phyloP scores from a whole-genome alignment of 768 basidiomycete genomes.

The Lactarius akahatsu region DNA sequence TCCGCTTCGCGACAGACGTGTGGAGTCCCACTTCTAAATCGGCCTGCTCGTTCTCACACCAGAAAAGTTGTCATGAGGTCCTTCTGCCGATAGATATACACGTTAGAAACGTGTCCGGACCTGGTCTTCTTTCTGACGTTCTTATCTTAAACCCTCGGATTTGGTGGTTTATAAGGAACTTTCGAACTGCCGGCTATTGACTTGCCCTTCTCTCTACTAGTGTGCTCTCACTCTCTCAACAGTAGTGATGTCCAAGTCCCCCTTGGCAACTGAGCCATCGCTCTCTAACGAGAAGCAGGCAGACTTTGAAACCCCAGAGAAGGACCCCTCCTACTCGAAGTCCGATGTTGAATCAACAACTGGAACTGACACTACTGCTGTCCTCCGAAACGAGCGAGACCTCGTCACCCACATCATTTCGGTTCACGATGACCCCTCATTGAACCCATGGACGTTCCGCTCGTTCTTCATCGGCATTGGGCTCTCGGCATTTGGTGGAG shows the following conservation, averaged over 20 bases:
- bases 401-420: slow-evolving; percentile 49
- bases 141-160: background rate
- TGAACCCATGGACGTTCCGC: slow-evolving; percentile 50
- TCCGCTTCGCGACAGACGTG: background rate
- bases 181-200: background rate
- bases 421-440: slow-evolving; percentile 46
- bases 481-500: slow-evolving; percentile 50
- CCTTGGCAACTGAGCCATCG: slow-evolving; percentile 7
- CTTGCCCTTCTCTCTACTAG: background rate
- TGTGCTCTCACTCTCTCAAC: background rate
- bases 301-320: background rate
- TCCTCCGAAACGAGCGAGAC: slow-evolving; percentile 48
- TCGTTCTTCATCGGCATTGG: slow-evolving; percentile 48
- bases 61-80: background rate
- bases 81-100: background rate
- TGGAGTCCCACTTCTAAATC: background rate
- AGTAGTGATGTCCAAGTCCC: background rate
- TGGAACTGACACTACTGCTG: slow-evolving; percentile 36
- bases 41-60: background rate
- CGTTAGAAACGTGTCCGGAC: background rate
- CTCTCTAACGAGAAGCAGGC: slow-evolving; percentile 12
- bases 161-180: background rate
- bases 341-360: slow-evolving; percentile 39
- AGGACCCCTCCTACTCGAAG: slow-evolving; percentile 32
- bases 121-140: background rate